Percentiles rank a stretch among this genome's conserved stretches.
phyloP scores from a whole-genome alignment of 495 filamentous ascomycete genomes.

The Saxispiralis lemnorum region DNA sequence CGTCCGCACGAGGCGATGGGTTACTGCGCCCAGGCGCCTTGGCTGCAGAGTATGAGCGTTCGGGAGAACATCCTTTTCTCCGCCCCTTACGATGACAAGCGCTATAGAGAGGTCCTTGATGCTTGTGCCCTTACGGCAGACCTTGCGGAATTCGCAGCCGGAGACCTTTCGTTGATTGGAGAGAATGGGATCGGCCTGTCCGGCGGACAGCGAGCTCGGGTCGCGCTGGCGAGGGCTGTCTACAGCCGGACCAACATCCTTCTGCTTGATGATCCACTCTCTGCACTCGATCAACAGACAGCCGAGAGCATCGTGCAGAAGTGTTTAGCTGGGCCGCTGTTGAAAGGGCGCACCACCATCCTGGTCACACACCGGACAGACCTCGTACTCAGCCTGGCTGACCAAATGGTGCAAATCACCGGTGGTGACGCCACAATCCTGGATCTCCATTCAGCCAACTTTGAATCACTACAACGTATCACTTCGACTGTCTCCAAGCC shows the following conservation, averaged over 20 bases:
- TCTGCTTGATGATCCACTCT: conserved; percentile 26
- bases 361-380: conserved; percentile 67
- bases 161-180: conserved; percentile 26
- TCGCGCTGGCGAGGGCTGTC: conserved; percentile 25
- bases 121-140: conserved; percentile 24
- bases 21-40: conserved; percentile 73
- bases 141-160: conserved; percentile 23
- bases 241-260: conserved; percentile 23
- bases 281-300: conserved; percentile 49
- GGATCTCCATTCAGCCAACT: conserved; percentile 22
- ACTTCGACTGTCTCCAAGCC: conserved; percentile 1
- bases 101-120: conserved; percentile 31
- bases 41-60: conserved; percentile 83
- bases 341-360: conserved; percentile 43
- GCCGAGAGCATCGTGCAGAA: conserved; percentile 53
- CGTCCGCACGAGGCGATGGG: conserved; percentile 52
- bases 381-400: conserved; percentile 45
- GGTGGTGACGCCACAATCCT: conserved; percentile 36
- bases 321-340: conserved; percentile 45
- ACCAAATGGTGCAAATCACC: conserved; percentile 48
- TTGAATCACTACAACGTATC: conserved; percentile 15
- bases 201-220: conserved; percentile 25
- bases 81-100: conserved; percentile 44
- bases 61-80: conserved; percentile 72
- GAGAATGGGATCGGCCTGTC: conserved; percentile 27